Evolutionary conservation across 2,329 filamentous ascomycete genomes (phyloP).

Genomic region (Amauroascus verrucosus): DNA sequence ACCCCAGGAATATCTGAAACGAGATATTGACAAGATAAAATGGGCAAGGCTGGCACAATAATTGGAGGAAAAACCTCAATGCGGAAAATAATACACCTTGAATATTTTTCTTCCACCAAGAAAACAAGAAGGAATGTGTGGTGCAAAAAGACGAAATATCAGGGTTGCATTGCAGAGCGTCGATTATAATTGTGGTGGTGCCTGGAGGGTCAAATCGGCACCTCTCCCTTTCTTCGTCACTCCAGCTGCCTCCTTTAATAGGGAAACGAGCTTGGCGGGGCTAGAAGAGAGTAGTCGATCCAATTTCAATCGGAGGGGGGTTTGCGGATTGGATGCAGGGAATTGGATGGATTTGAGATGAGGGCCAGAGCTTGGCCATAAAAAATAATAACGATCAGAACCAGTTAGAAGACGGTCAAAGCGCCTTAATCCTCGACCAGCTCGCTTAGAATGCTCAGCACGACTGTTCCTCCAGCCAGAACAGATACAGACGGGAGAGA

Average conservation of each 20-base stretch:
- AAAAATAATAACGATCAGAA: not conserved
- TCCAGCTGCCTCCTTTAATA: slow-evolving; percentile 1
- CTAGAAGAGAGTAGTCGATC: slow-evolving; percentile 2
- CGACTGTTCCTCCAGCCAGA: not conserved
- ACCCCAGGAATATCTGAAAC: slow-evolving; percentile 11
- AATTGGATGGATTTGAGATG: not conserved
- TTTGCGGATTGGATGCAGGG: slow-evolving; percentile 2
- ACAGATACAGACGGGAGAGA: not conserved
- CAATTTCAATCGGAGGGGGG: slow-evolving; percentile 6
- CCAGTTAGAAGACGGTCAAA: not conserved
- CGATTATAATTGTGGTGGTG: not conserved
- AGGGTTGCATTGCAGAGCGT: slow-evolving; percentile 9
- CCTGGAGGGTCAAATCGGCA: slow-evolving; percentile 7
- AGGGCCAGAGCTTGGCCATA: not conserved
- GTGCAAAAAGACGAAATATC: slow-evolving; percentile 5
- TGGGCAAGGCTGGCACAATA: not conserved
- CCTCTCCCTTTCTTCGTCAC: not conserved
- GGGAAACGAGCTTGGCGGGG: slow-evolving; percentile 9
- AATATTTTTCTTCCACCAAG: not conserved
- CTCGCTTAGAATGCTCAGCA: not conserved
- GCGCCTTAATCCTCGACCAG: not conserved
- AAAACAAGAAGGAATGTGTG: not conserved
- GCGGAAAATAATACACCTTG: not conserved
- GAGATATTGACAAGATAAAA: slow-evolving; percentile 5
- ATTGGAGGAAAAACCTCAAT: slow-evolving; percentile 9